Evolutionary conservation across 108 stramenopile species (phyloP).

Genomic region (Skeletonema grethae): DNA sequence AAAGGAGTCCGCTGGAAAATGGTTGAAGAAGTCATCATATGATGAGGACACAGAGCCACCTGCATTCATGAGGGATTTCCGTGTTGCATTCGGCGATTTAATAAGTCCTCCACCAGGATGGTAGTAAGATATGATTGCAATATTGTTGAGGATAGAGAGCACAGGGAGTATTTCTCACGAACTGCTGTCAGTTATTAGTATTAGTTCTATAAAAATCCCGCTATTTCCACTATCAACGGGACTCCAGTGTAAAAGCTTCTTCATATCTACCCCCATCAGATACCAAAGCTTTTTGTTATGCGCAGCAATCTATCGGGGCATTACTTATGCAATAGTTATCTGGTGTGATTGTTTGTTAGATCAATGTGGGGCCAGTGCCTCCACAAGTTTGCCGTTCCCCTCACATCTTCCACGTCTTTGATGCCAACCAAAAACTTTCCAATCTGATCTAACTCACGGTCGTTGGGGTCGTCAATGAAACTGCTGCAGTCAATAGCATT

Average conservation of each 20-base stretch:
- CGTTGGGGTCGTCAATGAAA: constrained; percentile 93
- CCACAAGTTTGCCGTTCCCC: constrained; percentile 71
- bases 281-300: background rate
- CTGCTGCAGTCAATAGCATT: constrained; percentile 97
- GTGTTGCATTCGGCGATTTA: background rate
- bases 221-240: background rate
- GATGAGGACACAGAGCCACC: background rate
- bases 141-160: background rate
- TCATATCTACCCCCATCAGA: background rate
- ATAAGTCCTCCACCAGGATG: background rate
- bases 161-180: background rate
- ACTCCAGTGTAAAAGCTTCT: background rate
- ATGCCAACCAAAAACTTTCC: constrained; percentile 87
- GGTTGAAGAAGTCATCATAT: background rate
- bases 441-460: constrained; percentile 94
- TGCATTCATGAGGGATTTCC: background rate
- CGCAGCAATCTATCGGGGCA: background rate
- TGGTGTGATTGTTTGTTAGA: constrained; percentile 30
- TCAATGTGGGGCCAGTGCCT: constrained; percentile 88
- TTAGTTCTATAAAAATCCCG: background rate
- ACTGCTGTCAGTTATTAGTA: background rate
- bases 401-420: constrained; percentile 81
- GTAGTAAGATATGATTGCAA: background rate
- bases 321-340: constrained; percentile 3
- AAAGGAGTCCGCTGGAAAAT: background rate